Conservation (phyloP, 495 filamentous ascomycete species). For the Sporormia fimetaria region DNA sequence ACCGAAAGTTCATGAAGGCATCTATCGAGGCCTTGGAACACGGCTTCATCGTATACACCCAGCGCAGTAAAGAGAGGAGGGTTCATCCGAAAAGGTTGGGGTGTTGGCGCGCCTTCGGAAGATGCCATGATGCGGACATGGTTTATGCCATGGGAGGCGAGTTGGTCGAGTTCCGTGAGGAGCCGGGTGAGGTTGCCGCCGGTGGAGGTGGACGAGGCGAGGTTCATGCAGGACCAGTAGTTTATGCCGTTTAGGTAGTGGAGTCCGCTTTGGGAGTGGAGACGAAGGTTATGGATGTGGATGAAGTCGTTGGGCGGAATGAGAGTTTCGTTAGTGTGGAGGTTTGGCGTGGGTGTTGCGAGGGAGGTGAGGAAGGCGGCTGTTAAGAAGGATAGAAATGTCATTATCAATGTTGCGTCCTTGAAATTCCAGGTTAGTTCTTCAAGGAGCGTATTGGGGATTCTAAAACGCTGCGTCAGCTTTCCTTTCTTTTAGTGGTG, state of each 20-base stretch:
- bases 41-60: constrained; percentile 24
- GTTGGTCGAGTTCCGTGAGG: constrained; percentile 24
- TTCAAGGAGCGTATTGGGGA: no score
- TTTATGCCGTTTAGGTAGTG: constrained; percentile 25
- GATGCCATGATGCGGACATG: constrained; percentile 27
- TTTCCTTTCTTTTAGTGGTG: no score
- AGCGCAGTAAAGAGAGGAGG: constrained; percentile 18
- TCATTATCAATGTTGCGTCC: no score
- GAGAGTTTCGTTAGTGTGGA: no score
- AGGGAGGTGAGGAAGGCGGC: no score
- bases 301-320: constrained; percentile 23
- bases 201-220: constrained; percentile 16
- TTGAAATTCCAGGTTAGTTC: no score
- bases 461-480: no score
- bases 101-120: constrained; percentile 23
- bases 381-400: no score
- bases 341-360: no score
- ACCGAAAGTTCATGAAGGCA: constrained; percentile 24
- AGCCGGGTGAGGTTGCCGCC: constrained; percentile 22
- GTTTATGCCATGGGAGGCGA: constrained; percentile 25
- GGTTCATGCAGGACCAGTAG: constrained; percentile 28
- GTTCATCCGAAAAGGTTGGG: constrained; percentile 25
- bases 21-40: constrained; percentile 23
- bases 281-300: constrained; percentile 18
- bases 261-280: constrained; percentile 14